These are phyloP conservation scores for Panicum miliaceum DNA, from an alignment of 176 grass and related monocot species.

Conservation along the genomic window DNA sequence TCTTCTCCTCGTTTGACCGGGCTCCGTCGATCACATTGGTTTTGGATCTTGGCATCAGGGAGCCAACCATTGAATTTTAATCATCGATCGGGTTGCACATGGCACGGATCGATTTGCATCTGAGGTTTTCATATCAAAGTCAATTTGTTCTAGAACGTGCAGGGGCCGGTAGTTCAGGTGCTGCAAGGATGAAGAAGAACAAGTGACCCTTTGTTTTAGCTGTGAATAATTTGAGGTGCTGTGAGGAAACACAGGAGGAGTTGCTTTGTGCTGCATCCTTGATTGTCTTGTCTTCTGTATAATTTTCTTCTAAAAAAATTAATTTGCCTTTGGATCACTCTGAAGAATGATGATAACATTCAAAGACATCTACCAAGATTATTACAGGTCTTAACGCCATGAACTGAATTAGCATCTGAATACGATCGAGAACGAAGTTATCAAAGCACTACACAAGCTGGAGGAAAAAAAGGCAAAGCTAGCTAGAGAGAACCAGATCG, in stretches of 20 bases:
- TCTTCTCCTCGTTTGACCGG: conserved; percentile 32
- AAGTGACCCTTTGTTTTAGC: neutral
- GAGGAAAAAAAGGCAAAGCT: no score
- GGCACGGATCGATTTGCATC: neutral
- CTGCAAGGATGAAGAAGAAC: neutral
- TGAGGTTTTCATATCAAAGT: neutral
- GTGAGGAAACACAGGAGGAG: neutral
- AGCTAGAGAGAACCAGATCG: neutral
- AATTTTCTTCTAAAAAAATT: neutral
- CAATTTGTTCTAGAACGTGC: neutral
- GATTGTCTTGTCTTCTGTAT: neutral
- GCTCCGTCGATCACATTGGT: neutral
- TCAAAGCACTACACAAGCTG: neutral
- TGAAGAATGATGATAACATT: neutral
- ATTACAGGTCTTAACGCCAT: neutral
- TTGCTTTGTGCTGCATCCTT: neutral
- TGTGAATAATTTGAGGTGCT: neutral
- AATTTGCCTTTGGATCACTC: neutral
- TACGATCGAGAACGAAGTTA: neutral
- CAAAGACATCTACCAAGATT: neutral
- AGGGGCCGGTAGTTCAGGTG: neutral
- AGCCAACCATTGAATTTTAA: neutral
- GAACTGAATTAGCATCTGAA: neutral
- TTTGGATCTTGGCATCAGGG: conserved; percentile 23
- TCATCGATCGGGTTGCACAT: neutral